Evolutionary conservation across 148 eudicot genomes (phyloP).

Genomic region (Limonium bicolor): DNA sequence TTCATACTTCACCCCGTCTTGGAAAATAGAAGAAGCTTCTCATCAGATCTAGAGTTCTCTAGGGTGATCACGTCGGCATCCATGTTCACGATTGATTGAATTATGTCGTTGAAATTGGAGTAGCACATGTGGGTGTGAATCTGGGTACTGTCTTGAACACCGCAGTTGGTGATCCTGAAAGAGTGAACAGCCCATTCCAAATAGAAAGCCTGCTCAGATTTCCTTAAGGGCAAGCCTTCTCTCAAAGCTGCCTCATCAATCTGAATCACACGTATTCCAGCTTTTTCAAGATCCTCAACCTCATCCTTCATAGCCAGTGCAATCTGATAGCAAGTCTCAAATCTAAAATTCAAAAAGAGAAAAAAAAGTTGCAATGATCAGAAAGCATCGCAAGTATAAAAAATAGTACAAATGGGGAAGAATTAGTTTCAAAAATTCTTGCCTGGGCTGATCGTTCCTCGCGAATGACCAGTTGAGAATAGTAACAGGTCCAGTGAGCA

Average conservation of each 20-base stretch:
- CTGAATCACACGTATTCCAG: constrained; percentile 7
- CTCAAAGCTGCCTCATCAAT: constrained; percentile 11
- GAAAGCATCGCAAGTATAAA: background rate
- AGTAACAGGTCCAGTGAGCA: constrained; percentile 83
- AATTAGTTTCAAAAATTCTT: background rate
- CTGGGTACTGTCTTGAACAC: constrained; percentile 32
- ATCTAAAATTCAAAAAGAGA: background rate
- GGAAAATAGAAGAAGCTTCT: constrained; percentile 55
- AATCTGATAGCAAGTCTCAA: constrained; percentile 11
- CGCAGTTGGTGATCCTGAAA: constrained; percentile 38
- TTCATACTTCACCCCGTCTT: constrained; percentile 46
- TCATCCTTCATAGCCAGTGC: constrained; percentile 11
- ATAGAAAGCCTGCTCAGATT: constrained; percentile 45
- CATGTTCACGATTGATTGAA: constrained; percentile 52
- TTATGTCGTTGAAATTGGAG: constrained; percentile 58
- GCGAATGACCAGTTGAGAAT: constrained; percentile 71
- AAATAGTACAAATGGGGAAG: too few species aligned
- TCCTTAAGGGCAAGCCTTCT: constrained; percentile 12
- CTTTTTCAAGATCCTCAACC: constrained; percentile 11
- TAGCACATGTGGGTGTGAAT: constrained; percentile 77
- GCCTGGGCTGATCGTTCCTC: constrained; percentile 61
- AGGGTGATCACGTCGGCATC: constrained; percentile 65
- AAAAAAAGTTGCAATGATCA: background rate
- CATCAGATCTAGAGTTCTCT: constrained; percentile 53
- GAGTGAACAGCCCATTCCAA: constrained; percentile 68